Evolutionary conservation across 2,329 filamentous ascomycete species (phyloP).

Genomic region (Claviceps africana): DNA sequence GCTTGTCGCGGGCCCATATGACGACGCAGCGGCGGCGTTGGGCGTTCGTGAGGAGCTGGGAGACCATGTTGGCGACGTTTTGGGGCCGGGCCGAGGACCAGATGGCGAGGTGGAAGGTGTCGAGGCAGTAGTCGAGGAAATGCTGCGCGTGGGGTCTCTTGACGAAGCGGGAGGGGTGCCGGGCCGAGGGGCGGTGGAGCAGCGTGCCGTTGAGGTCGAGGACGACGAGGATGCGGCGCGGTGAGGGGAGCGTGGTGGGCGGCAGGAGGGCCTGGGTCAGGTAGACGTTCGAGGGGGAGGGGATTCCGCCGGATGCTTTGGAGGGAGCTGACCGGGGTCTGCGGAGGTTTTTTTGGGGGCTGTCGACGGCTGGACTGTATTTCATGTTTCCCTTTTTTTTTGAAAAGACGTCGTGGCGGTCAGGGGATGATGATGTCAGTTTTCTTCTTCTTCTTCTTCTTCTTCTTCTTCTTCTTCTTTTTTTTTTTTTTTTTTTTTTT

Average conservation of each 20-base stretch:
- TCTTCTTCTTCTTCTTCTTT: not conserved
- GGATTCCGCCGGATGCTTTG: slow-evolving; percentile 40
- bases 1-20: slow-evolving; percentile 64
- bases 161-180: slow-evolving; percentile 37
- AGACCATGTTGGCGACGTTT: slow-evolving; percentile 59
- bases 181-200: slow-evolving; percentile 50
- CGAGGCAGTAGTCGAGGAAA: slow-evolving; percentile 63
- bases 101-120: slow-evolving; percentile 66
- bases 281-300: slow-evolving; percentile 47
- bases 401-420: no score
- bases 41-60: slow-evolving; percentile 42
- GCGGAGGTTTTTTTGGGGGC: no score
- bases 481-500: not conserved
- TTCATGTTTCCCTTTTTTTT: no score
- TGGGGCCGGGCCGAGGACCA: slow-evolving; percentile 74
- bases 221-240: slow-evolving; percentile 61
- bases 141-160: slow-evolving; percentile 50
- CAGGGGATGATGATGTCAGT: no score
- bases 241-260: slow-evolving; percentile 26
- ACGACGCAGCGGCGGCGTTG: slow-evolving; percentile 46
- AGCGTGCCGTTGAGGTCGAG: slow-evolving; percentile 92
- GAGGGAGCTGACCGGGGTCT: slow-evolving; percentile 14
- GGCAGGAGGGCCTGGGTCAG: slow-evolving; percentile 35
- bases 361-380: not conserved
- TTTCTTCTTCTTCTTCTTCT: no score